These are phyloP conservation scores for Sisymbrium altissimum DNA, from an alignment of 345 rosid genomes.

Conservation along the genomic window DNA sequence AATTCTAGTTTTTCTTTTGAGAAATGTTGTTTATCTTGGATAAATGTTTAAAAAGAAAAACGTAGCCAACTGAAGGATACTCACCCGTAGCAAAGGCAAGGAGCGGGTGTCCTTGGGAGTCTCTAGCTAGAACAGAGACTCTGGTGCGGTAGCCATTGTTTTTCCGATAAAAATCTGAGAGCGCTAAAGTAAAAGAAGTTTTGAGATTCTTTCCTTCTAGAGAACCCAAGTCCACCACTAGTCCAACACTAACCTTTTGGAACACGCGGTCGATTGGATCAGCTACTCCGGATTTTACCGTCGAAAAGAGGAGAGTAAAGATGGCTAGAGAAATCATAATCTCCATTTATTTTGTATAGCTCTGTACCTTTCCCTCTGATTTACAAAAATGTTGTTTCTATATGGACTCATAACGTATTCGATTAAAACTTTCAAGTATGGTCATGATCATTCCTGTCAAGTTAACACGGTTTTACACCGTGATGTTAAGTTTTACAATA, in stretches of 20 bases:
- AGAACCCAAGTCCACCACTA: slow-evolving; percentile 15
- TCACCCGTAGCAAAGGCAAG: slow-evolving; percentile 18
- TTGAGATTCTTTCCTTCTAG: slow-evolving; percentile 7
- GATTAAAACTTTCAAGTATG: too few species aligned
- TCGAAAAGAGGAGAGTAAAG: not conserved
- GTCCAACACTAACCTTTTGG: slow-evolving; percentile 11
- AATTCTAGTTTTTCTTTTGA: too few species aligned
- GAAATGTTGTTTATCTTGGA: too few species aligned
- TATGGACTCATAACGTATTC: too few species aligned
- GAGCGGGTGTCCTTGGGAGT: slow-evolving; percentile 28
- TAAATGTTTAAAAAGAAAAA: too few species aligned
- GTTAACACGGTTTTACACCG: too few species aligned
- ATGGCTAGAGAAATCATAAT: not conserved
- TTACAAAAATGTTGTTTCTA: too few species aligned
- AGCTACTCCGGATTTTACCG: not conserved
- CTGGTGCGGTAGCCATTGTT: slow-evolving; percentile 1
- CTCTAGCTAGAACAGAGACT: slow-evolving; percentile 1
- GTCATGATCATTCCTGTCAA: too few species aligned
- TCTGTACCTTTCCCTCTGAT: too few species aligned
- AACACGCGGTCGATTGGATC: not conserved
- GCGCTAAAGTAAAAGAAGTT: slow-evolving; percentile 1
- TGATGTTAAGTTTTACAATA: too few species aligned
- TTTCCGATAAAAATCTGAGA: slow-evolving; percentile 16
- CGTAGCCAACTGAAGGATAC: too few species aligned
- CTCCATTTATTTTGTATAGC: not conserved